Conservation (phyloP, 352 stramenopile genomes). For the Phytophthora capsici region DNA sequence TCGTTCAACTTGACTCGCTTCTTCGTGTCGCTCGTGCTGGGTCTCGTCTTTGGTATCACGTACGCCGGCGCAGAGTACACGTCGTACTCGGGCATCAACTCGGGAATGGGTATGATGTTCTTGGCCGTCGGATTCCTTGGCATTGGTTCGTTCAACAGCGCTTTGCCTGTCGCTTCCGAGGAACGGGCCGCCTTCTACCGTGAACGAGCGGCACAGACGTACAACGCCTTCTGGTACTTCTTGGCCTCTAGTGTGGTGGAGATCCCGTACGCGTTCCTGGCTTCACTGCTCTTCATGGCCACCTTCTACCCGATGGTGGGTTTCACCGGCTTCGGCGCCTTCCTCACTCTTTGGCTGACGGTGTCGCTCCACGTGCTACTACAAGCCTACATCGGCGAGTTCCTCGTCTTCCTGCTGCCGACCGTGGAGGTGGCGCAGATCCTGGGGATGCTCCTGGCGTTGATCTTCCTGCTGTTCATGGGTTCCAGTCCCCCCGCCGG, state of each 20-base stretch:
- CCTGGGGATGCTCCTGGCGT: conserved; percentile 20
- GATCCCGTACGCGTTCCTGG: conserved; percentile 54
- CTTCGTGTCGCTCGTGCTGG: conserved; percentile 31
- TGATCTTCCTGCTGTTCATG: conserved; percentile 28
- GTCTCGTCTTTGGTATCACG: conserved; percentile 28
- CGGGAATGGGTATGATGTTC: conserved; percentile 57
- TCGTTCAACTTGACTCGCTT: conserved; percentile 46
- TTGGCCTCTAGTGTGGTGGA: conserved; percentile 19
- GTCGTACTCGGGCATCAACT: conserved; percentile 33
- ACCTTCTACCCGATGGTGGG: conserved; percentile 25
- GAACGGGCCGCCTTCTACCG: conserved; percentile 87
- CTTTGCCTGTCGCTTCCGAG: conserved; percentile 66
- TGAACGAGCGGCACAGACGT: conserved; percentile 77
- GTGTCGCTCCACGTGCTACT: conserved; percentile 25
- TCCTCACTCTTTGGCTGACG: conserved; percentile 22
- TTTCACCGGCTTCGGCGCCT: conserved; percentile 15
- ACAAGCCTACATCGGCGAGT: conserved; percentile 30
- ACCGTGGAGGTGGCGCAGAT: conserved; percentile 57
- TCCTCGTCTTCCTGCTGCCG: conserved; percentile 36
- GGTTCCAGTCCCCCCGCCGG: conserved; percentile 27
- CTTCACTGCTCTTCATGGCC: conserved; percentile 20
- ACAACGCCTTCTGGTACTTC: conserved; percentile 30
- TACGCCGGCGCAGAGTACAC: conserved; percentile 23
- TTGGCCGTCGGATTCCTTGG: conserved; percentile 61
- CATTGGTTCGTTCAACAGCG: conserved; percentile 66